Conservation (phyloP, 257 asterid species). For the Solanum paucissectum region DNA sequence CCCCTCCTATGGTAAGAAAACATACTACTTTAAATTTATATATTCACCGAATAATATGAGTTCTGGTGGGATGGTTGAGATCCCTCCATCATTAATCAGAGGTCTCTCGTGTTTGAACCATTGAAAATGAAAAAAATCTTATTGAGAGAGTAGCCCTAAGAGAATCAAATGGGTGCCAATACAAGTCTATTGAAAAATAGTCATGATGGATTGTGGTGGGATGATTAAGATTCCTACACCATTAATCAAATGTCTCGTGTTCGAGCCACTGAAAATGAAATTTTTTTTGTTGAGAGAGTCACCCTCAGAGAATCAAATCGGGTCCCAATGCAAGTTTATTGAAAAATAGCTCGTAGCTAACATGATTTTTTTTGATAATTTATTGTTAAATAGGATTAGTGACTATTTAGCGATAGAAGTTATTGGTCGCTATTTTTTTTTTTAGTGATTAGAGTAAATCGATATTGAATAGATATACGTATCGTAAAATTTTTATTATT, state of each 20-base stretch:
- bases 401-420: not conserved
- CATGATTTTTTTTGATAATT: not conserved
- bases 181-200: not conserved
- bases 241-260: no score
- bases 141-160: not conserved
- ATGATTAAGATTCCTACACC: not conserved
- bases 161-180: not conserved
- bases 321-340: no score
- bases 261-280: not conserved
- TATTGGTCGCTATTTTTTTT: not conserved
- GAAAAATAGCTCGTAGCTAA: not conserved
- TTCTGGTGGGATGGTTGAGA: not conserved
- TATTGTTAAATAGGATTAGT: not conserved
- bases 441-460: not conserved
- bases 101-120: not conserved
- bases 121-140: not conserved
- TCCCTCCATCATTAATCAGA: not conserved
- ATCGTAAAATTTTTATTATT: not conserved
- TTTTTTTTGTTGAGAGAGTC: not conserved
- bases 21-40: no score
- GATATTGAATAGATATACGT: not conserved
- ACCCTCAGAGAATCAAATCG: not conserved
- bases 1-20: slow-evolving; percentile 33
- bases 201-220: not conserved
- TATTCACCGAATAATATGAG: not conserved